Percentiles rank a stretch among this genome's conserved stretches.
phyloP scores from a whole-genome alignment of 139 green algal species.

The Ettlia oleoabundans region DNA sequence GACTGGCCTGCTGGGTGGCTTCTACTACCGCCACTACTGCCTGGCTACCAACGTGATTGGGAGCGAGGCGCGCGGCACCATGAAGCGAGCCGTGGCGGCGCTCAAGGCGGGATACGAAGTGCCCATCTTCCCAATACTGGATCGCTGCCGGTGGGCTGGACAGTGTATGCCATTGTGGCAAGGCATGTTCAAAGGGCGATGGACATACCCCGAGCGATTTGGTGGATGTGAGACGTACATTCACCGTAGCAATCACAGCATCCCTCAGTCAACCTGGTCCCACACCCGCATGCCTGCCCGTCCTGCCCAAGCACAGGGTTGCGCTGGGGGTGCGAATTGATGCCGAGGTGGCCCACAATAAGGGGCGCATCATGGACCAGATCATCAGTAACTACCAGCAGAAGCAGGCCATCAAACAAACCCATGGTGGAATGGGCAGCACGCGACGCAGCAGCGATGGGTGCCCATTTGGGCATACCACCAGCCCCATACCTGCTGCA shows the following conservation, averaged over 20 bases:
- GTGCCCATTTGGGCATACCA: no score
- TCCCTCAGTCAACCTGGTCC: not conserved
- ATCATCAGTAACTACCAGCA: not conserved
- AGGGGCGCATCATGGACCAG: slow-evolving; percentile 41
- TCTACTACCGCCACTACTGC: slow-evolving; percentile 60
- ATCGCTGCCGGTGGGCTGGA: slow-evolving; percentile 38
- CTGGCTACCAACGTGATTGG: slow-evolving; percentile 61
- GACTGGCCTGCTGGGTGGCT: slow-evolving; percentile 52
- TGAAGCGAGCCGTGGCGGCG: slow-evolving; percentile 48
- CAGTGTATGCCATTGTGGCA: no score
- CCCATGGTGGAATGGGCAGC: no score
- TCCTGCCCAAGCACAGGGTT: not conserved
- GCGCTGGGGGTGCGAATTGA: slow-evolving; percentile 35
- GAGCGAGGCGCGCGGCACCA: slow-evolving; percentile 51
- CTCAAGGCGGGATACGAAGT: slow-evolving; percentile 59
- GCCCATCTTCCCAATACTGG: slow-evolving; percentile 53
- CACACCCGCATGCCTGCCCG: not conserved
- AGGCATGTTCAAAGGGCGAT: no score
- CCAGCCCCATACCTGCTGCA: no score
- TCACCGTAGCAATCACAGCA: no score
- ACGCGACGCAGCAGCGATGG: no score
- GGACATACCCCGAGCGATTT: no score
- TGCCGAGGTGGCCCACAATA: slow-evolving; percentile 36
- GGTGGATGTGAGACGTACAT: no score
- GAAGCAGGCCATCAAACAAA: no score